Evolutionary conservation across 176 grass and related monocot species (phyloP).

Genomic region (Zoysia pacifica): DNA sequence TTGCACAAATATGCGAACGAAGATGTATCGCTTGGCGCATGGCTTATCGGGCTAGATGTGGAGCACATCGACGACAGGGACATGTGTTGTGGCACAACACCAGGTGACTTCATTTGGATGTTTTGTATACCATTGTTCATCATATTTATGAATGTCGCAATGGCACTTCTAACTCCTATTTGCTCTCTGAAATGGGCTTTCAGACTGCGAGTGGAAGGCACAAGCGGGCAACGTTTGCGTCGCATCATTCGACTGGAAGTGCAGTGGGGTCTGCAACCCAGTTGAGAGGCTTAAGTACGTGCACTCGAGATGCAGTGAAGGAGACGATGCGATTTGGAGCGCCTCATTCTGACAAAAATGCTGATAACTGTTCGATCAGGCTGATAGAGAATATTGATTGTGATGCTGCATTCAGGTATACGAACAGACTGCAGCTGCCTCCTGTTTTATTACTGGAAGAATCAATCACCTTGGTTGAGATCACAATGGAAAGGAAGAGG

Average conservation of each 20-base stretch:
- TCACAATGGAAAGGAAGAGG: slow-evolving; percentile 9
- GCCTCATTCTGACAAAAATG: slow-evolving; percentile 54
- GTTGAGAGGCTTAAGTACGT: slow-evolving; percentile 82
- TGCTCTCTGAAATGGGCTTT: slow-evolving; percentile 27
- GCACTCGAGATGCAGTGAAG: slow-evolving; percentile 77
- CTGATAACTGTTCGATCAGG: background rate
- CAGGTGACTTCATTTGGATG: slow-evolving; percentile 52
- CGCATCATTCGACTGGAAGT: slow-evolving; percentile 91
- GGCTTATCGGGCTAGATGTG: slow-evolving; percentile 93
- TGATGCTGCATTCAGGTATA: background rate
- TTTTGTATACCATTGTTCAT: background rate
- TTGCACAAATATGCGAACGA: slow-evolving; percentile 93
- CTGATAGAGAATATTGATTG: slow-evolving; percentile 6
- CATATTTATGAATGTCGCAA: slow-evolving; percentile 12
- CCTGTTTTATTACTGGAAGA: slow-evolving; percentile 11
- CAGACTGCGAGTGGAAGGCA: slow-evolving; percentile 92
- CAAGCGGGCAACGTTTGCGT: slow-evolving; percentile 78
- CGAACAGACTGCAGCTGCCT: slow-evolving; percentile 6
- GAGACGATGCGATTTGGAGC: slow-evolving; percentile 78
- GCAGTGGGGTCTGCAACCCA: slow-evolving; percentile 91
- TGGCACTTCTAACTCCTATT: background rate
- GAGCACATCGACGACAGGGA: slow-evolving; percentile 84
- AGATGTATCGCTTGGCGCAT: slow-evolving; percentile 79
- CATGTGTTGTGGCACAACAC: slow-evolving; percentile 89
- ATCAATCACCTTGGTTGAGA: background rate